phyloP scores from a whole-genome alignment of 306 rosid genomes.

The Cicer judaicum region DNA sequence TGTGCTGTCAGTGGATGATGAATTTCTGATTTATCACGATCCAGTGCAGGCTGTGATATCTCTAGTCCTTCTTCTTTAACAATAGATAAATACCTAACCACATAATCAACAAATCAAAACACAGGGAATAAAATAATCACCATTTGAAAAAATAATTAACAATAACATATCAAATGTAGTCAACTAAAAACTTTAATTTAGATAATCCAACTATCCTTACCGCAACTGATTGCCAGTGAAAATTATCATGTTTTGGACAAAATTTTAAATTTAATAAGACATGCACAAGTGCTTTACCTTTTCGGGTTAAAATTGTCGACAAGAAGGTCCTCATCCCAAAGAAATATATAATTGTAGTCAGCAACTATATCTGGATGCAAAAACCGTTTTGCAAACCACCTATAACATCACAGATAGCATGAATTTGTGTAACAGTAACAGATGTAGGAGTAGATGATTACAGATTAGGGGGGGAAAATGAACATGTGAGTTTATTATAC shows the following conservation, averaged over 20 bases:
- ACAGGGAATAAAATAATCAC: constrained; percentile 19
- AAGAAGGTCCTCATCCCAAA: constrained; percentile 97
- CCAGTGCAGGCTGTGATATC: constrained; percentile 98
- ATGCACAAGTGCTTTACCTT: constrained; percentile 49
- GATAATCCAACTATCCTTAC: constrained; percentile 22
- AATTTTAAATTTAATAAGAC: not conserved
- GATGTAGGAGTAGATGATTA: not conserved
- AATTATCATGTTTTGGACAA: not conserved
- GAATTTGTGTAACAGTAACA: constrained; percentile 15
- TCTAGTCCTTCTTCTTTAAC: constrained; percentile 83
- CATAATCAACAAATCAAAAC: constrained; percentile 37
- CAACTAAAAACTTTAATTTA: constrained; percentile 25
- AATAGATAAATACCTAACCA: constrained; percentile 76
- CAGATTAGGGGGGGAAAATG: constrained; percentile 7
- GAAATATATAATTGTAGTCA: constrained; percentile 79
- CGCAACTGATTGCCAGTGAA: not conserved
- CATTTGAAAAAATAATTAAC: not conserved
- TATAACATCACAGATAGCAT: constrained; percentile 38
- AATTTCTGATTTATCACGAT: constrained; percentile 78
- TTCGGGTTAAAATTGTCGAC: constrained; percentile 80
- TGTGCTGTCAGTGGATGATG: constrained; percentile 86
- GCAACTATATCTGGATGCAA: constrained; percentile 92
- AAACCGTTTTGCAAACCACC: constrained; percentile 99
- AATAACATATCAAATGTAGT: constrained; percentile 11
- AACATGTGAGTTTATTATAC: constrained; percentile 42